phyloP scores from a whole-genome alignment of 2,329 filamentous ascomycete species.

The Aspergillus unguis region DNA sequence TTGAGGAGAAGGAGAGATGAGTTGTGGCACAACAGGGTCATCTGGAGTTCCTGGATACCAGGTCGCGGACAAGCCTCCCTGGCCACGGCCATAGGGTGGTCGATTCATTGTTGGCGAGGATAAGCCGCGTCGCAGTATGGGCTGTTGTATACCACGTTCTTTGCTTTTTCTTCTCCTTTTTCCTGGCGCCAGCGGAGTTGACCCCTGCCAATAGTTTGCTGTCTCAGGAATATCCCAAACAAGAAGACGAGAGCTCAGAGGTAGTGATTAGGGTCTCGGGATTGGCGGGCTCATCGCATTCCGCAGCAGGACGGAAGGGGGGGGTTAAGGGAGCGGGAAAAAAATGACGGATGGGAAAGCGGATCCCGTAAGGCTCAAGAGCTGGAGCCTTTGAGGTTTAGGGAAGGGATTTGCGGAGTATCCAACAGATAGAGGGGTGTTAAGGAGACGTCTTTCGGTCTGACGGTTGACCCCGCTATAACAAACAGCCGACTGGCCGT shows the following conservation, averaged over 20 bases:
- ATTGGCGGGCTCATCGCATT: conserved; percentile 10
- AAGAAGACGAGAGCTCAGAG: conserved; percentile 4
- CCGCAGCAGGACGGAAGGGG: conserved; percentile 1
- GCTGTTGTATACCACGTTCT: conserved; percentile 2
- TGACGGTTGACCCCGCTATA: conserved; percentile 10
- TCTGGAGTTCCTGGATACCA: conserved; percentile 66
- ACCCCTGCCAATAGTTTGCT: conserved; percentile 16
- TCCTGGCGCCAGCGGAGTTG: conserved; percentile 1
- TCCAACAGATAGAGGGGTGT: background rate
- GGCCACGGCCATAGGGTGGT: conserved; percentile 38
- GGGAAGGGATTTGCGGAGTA: conserved; percentile 10
- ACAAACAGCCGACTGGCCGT: background rate
- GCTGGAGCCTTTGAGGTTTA: background rate
- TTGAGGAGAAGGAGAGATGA: conserved; percentile 68
- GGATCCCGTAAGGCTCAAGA: conserved; percentile 3
- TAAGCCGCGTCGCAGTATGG: conserved; percentile 11
- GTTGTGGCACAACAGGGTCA: conserved; percentile 63
- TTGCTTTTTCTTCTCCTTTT: conserved; percentile 14
- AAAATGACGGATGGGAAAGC: conserved; percentile 3
- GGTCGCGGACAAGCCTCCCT: conserved; percentile 55
- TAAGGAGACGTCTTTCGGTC: background rate
- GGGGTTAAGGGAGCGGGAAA: conserved; percentile 1
- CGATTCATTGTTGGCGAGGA: conserved; percentile 32
- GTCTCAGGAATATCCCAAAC: background rate
- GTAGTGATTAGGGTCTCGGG: conserved; percentile 8